These are phyloP conservation scores for Heterobasidion occidentale DNA, from an alignment of 1,284 basidiomycete species.

Conservation along the genomic window DNA sequence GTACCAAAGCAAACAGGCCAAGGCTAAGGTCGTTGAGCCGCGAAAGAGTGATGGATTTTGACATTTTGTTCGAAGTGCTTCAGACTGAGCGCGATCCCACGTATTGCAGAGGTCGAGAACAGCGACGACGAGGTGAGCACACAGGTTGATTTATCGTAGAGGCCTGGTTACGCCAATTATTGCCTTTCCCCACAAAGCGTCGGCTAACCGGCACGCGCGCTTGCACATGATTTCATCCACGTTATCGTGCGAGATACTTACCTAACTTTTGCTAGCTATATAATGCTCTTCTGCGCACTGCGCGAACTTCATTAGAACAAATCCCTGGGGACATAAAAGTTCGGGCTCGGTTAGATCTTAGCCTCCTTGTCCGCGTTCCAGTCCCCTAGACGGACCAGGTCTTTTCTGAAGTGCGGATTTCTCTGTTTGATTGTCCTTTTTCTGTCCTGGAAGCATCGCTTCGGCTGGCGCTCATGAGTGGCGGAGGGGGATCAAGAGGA, in stretches of 20 bases:
- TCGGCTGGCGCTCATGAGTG: slow-evolving; percentile 33
- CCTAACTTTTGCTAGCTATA: neutral
- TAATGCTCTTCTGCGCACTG: neutral
- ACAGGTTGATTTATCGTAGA: no score
- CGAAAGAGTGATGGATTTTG: slow-evolving; percentile 18
- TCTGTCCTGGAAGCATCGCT: slow-evolving; percentile 49
- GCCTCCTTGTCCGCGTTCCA: slow-evolving; percentile 86
- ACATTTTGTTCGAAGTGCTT: neutral
- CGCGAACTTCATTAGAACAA: slow-evolving; percentile 40
- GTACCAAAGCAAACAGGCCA: slow-evolving; percentile 51
- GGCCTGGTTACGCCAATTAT: neutral
- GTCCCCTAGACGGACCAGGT: slow-evolving; percentile 62
- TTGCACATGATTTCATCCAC: neutral
- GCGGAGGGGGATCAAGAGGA: slow-evolving; percentile 14
- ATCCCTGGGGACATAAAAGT: slow-evolving; percentile 74
- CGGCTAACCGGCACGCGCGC: neutral
- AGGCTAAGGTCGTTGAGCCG: slow-evolving; percentile 52
- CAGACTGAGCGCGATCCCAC: no score
- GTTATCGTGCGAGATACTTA: neutral
- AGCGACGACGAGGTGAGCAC: no score
- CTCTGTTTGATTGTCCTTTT: slow-evolving; percentile 33
- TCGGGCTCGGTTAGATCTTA: slow-evolving; percentile 74
- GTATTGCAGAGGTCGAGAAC: no score
- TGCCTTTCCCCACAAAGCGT: neutral
- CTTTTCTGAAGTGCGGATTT: slow-evolving; percentile 20